These are phyloP conservation scores for Tympanopsis confertula DNA, from an alignment of 2,329 filamentous ascomycete genomes.

Conservation along the genomic window DNA sequence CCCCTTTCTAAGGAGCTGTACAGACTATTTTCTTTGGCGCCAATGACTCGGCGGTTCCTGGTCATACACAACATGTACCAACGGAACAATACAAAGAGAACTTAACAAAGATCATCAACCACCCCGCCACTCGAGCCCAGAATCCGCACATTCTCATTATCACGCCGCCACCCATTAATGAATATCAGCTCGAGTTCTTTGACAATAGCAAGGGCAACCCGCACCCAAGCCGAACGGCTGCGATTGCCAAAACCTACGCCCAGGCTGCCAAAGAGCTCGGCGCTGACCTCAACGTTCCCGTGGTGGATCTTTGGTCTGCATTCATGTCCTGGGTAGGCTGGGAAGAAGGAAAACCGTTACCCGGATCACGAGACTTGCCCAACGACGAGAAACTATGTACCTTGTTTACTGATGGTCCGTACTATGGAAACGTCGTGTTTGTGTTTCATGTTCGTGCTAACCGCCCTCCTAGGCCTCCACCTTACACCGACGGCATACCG, in stretches of 20 bases:
- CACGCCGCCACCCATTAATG: not conserved
- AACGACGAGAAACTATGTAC: not conserved
- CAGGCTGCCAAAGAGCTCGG: not conserved
- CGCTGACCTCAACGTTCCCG: not conserved
- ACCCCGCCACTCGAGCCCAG: not conserved
- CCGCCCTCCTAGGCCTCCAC: not conserved
- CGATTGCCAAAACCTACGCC: not conserved
- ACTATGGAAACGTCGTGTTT: no score
- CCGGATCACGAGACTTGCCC: not conserved
- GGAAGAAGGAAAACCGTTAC: not conserved
- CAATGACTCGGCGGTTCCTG: not conserved
- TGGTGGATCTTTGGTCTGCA: not conserved
- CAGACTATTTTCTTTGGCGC: conserved; percentile 1
- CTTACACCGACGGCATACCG: not conserved
- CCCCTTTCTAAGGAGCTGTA: not conserved
- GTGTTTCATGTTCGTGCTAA: not conserved
- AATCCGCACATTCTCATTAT: not conserved
- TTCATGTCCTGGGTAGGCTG: not conserved
- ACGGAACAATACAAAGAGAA: not conserved
- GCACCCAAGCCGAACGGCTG: not conserved
- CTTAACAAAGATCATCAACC: not conserved
- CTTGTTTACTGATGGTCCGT: not conserved
- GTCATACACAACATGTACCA: not conserved
- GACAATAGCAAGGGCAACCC: not conserved
- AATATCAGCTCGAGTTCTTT: not conserved